Percentiles rank a stretch among this genome's conserved stretches.
Evolutionary conservation across 1,284 basidiomycete species (phyloP).

Genomic region (Malassezia caprae): DNA sequence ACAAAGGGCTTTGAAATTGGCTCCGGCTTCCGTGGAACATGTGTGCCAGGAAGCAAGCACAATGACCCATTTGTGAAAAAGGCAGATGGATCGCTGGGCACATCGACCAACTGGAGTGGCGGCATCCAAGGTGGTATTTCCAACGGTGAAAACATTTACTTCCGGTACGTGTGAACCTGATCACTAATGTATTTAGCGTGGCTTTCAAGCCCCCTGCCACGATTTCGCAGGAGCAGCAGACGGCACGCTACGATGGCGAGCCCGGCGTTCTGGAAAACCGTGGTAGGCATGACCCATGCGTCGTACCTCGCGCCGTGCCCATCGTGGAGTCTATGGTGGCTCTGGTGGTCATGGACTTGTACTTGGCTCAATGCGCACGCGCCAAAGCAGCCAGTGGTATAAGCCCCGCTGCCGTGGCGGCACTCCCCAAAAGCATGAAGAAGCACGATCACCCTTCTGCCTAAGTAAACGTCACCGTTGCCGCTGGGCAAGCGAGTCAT

Average conservation of each 20-base stretch:
- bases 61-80: conserved; percentile 78
- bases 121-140: conserved; percentile 96
- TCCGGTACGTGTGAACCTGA: conserved; percentile 57
- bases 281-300: conserved; percentile 93
- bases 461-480: not conserved
- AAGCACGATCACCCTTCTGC: conserved; percentile 16
- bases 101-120: conserved; percentile 87
- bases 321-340: conserved; percentile 98
- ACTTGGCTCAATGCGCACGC: conserved; percentile 38
- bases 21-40: conserved; percentile 90
- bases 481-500: not conserved
- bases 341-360: conserved; percentile 76
- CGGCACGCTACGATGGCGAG: conserved; percentile 84
- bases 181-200: conserved; percentile 54
- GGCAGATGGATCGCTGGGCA: conserved; percentile 64
- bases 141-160: conserved; percentile 96
- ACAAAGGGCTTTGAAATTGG: conserved; percentile 98
- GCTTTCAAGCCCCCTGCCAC: conserved; percentile 98
- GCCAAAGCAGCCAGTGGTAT: conserved; percentile 19
- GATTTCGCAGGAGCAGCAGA: conserved; percentile 81
- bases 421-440: conserved; percentile 38
- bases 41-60: conserved; percentile 81
- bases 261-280: conserved; percentile 75
- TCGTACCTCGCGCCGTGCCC: conserved; percentile 86
- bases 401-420: conserved; percentile 19